Percentiles rank a stretch among this genome's conserved stretches.
These are phyloP conservation scores for Geotrichum citri-aurantii DNA, from an alignment of 1,139 yeast genomes.

Conservation along the genomic window DNA sequence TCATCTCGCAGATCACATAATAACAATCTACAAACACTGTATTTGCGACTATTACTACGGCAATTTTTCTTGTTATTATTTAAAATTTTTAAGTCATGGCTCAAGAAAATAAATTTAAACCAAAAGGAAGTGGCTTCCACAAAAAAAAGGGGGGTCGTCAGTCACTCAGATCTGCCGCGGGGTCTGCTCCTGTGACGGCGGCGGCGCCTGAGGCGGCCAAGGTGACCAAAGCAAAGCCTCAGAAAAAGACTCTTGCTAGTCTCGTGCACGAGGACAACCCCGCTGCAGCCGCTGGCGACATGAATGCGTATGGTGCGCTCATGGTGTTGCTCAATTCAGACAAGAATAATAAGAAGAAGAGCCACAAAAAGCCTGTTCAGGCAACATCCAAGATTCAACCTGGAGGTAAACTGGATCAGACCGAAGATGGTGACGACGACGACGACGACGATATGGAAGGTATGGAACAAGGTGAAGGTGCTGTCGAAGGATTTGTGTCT, in stretches of 20 bases:
- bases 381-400: background rate
- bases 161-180: conserved; percentile 7
- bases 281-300: conserved; percentile 3
- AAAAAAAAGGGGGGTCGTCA: conserved; percentile 12
- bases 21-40: too few species aligned
- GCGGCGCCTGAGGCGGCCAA: background rate
- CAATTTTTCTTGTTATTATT: background rate
- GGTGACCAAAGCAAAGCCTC: conserved; percentile 21
- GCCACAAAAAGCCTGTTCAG: conserved; percentile 17
- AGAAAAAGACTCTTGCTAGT: conserved; percentile 29
- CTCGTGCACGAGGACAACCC: conserved; percentile 26
- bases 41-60: too few species aligned
- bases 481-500: conserved; percentile 25
- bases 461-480: conserved; percentile 22
- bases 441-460: background rate
- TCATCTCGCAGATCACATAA: too few species aligned
- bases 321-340: conserved; percentile 62
- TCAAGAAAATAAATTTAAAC: background rate
- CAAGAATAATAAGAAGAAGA: too few species aligned
- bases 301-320: conserved; percentile 63
- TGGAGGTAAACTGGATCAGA: background rate
- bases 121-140: background rate
- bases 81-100: conserved; percentile 1
- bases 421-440: conserved; percentile 14
- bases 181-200: background rate